Conservation (phyloP, 306 rosid species). For the Cucumis melo region DNA sequence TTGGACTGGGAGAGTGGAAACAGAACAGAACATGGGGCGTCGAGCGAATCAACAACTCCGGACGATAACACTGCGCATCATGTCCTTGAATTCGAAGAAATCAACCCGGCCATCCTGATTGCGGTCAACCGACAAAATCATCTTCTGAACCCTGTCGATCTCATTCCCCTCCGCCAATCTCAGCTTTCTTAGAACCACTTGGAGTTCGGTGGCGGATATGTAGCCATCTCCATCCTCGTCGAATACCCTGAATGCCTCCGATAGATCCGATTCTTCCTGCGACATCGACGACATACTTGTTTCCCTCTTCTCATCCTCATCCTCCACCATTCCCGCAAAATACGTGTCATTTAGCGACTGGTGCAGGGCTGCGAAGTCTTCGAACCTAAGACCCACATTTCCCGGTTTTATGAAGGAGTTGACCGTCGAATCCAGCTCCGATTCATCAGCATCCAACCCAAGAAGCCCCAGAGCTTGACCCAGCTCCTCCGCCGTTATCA, state of each 20-base stretch:
- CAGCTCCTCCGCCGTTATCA: conserved; percentile 43
- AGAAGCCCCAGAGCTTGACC: conserved; percentile 34
- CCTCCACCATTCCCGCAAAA: conserved; percentile 14
- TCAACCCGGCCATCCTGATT: conserved; percentile 76
- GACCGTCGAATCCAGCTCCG: conserved; percentile 32
- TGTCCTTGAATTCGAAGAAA: conserved; percentile 63
- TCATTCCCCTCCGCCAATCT: conserved; percentile 50
- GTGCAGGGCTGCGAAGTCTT: conserved; percentile 46
- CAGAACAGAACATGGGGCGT: no score
- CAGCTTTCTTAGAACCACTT: conserved; percentile 52
- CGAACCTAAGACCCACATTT: conserved; percentile 38
- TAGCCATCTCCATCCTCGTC: conserved; percentile 77
- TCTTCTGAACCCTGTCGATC: conserved; percentile 46
- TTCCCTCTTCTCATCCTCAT: not conserved
- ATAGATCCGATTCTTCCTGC: conserved; percentile 43
- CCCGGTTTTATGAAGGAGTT: conserved; percentile 31
- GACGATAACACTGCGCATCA: conserved; percentile 53
- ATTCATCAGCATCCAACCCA: conserved; percentile 40
- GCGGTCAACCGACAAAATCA: conserved; percentile 63
- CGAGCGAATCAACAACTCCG: conserved; percentile 8
- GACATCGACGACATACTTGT: not conserved
- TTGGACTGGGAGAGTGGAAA: no score
- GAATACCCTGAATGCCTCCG: conserved; percentile 87
- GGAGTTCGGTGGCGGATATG: conserved; percentile 69
- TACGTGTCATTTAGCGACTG: conserved; percentile 42